phyloP scores from a whole-genome alignment of 768 basidiomycete species.

The Cubamyces lactineus region DNA sequence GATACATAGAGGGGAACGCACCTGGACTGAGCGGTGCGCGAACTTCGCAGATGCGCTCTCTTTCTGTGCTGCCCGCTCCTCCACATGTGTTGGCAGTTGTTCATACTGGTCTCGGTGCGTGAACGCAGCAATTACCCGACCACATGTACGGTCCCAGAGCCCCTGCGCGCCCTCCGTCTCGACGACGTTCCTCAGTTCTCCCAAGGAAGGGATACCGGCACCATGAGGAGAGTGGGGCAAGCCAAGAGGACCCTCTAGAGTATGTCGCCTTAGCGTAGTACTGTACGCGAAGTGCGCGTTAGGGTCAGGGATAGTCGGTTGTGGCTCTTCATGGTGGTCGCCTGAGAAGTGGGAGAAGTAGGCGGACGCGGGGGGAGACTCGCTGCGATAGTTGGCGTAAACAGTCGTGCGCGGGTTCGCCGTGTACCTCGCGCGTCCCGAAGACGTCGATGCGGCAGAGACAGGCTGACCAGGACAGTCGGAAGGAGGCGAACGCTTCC shows the following conservation, averaged over 20 bases:
- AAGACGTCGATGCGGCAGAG: constrained; percentile 6
- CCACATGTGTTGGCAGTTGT: constrained; percentile 35
- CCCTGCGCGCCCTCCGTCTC: constrained; percentile 35
- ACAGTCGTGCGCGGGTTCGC: constrained; percentile 10
- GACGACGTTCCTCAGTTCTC: constrained; percentile 32
- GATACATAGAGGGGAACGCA: constrained; percentile 38
- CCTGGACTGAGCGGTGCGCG: constrained; percentile 68
- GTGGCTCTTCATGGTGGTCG: constrained; percentile 51
- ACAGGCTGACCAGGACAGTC: constrained; percentile 8
- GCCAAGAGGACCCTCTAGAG: constrained; percentile 48
- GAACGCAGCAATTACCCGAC: constrained; percentile 26
- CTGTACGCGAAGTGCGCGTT: constrained; percentile 81
- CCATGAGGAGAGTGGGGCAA: constrained; percentile 42
- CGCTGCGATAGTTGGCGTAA: constrained; percentile 32
- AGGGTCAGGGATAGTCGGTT: constrained; percentile 61
- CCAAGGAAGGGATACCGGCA: constrained; percentile 42
- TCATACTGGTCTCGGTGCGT: constrained; percentile 26
- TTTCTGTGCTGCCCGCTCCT: constrained; percentile 26
- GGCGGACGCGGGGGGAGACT: constrained; percentile 79
- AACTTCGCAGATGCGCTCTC: constrained; percentile 69
- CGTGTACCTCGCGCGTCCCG: constrained; percentile 9
- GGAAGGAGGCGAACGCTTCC: constrained; percentile 23
- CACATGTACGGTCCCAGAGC: constrained; percentile 51
- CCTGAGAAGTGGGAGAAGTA: constrained; percentile 69
- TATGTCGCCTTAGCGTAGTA: constrained; percentile 75